phyloP scores from a whole-genome alignment of 306 rosid genomes.

The Abrus pulchellus region DNA sequence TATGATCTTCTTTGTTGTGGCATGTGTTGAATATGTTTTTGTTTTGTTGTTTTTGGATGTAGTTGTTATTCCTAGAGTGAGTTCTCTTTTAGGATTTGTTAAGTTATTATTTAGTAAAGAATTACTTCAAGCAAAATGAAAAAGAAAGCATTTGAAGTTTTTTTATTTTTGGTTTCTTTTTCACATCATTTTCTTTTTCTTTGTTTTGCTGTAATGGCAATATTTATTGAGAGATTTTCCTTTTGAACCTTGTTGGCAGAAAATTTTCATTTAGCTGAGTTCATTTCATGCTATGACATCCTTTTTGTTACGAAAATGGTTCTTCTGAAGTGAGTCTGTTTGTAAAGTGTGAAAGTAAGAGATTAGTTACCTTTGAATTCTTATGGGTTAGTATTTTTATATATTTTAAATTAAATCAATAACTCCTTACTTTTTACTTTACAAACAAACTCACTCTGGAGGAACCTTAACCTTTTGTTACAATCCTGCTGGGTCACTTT shows the following conservation, averaged over 20 bases:
- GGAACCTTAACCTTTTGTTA: background rate
- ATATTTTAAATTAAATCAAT: too few species aligned
- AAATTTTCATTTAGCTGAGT: background rate
- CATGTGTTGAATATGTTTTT: background rate
- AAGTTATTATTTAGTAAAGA: background rate
- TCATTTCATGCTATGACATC: conserved; percentile 8
- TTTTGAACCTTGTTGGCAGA: conserved; percentile 2
- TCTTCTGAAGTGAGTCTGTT: too few species aligned
- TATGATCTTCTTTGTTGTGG: conserved; percentile 18
- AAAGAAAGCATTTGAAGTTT: background rate
- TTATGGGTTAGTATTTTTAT: too few species aligned
- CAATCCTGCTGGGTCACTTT: background rate
- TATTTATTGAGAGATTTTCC: background rate
- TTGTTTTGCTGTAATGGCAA: background rate
- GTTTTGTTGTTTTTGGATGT: background rate
- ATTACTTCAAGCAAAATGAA: background rate
- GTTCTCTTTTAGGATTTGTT: background rate
- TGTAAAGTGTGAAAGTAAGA: too few species aligned
- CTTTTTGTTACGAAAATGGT: background rate
- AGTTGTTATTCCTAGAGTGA: background rate
- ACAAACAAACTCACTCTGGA: too few species aligned
- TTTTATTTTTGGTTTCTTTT: background rate
- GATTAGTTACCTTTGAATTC: too few species aligned
- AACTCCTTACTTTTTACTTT: too few species aligned
- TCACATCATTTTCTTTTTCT: background rate